Evolutionary conservation across 257 asterid genomes (phyloP), one percentile per base, ranked within the genome.

Genomic region (Gentiana straminea): DNA sequence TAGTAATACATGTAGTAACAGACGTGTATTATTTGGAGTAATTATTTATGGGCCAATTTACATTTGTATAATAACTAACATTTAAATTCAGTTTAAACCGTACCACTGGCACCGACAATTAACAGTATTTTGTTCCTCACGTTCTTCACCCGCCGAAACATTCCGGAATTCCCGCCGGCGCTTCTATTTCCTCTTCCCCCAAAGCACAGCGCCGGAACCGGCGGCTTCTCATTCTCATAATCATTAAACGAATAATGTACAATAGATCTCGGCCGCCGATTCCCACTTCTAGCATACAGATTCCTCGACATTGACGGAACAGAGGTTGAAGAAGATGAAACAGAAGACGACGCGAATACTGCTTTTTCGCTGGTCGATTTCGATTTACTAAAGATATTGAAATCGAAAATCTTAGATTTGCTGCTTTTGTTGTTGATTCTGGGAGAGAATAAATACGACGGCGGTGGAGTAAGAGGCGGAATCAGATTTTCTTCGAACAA

Each of bases 391-490:
- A 24, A 24, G 24, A 24, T 0, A 24, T 41, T 41, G 46, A 41
- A 41, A 41, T 41, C 46, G 9, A 41, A 62, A 59, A 0, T 64
- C 55, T 13, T 66, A 47, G 41, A 67, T 72, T 36, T 57, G 53
- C 70, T 45, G 8, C 46, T 41, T 5, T 4, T 41, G 45, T 68
- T 64, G 4, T 12, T 35, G 2, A 45, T 45, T 32, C 41, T 61
- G 2, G 74, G 74, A 53, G 57, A 3, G 9, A 4, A 41, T 15
- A 61, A 74, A 63, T 76, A 80, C 15, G 81, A 80, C 51, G 94
- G 95, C 33, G 95, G 95, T 62, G 95, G 94, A 8, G 91, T 84
- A 1, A 84, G 78, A 11, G 95, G 94, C 4, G 86, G 91, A 35
- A 76, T 72, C 33, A 80, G 76, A 71, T 51, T 45, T 57, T 62